Evolutionary conservation across 2,329 filamentous ascomycete species (phyloP).

Genomic region (Exophiala phaeomuriformis): DNA sequence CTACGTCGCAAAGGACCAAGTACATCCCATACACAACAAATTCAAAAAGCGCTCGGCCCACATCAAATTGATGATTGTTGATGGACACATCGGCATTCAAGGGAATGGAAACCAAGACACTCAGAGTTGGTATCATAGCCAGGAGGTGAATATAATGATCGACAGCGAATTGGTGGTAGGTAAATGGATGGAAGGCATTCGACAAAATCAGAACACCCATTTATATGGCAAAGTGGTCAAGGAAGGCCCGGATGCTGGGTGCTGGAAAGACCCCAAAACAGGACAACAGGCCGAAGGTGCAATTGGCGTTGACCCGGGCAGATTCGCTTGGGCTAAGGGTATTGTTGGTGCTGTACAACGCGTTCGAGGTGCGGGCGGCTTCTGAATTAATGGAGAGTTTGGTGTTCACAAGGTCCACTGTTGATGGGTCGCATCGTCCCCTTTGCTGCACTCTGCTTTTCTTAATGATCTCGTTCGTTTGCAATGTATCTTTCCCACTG

Average conservation of each 20-base stretch:
- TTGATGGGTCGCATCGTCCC: too few relatives aligned
- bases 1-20: conserved; percentile 69
- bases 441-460: too few relatives aligned
- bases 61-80: conserved; percentile 68
- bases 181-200: conserved; percentile 55
- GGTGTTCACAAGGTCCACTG: too few relatives aligned
- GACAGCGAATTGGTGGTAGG: conserved; percentile 56
- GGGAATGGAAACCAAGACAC: conserved; percentile 74
- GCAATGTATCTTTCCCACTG: too few relatives aligned
- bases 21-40: conserved; percentile 33
- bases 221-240: conserved; percentile 47
- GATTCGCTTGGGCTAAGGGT: conserved; percentile 53
- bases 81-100: conserved; percentile 60
- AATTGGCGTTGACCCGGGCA: conserved; percentile 48
- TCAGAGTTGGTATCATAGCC: conserved; percentile 69
- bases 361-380: conserved; percentile 51
- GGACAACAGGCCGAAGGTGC: conserved; percentile 44
- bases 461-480: too few relatives aligned
- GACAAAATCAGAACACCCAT: conserved; percentile 61
- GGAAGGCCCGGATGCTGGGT: conserved; percentile 46
- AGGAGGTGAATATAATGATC: conserved; percentile 70
- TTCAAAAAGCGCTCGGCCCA: not conserved
- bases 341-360: conserved; percentile 52
- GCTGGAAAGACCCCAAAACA: conserved; percentile 51
- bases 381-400: conserved; percentile 32